Base-by-base conservation (phyloP, 179 eudicot genomes). In the Vitellaria paradoxa region DNA sequence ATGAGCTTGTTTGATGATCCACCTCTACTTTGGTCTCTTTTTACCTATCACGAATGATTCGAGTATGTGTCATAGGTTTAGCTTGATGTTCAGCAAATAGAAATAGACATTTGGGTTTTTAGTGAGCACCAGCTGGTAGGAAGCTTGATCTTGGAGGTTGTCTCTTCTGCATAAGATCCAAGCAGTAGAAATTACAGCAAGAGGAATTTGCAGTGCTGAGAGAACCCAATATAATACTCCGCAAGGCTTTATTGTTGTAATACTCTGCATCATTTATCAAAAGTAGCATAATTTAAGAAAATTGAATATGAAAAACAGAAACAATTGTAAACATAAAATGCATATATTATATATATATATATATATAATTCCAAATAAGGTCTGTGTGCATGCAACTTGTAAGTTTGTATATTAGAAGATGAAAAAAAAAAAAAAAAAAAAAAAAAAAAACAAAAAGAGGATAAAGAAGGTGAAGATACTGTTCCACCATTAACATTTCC, bases 191-290 rank as follows among this genome's bases (percentile, higher is more conserved):
- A 80, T 30, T 57, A 89, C 65, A 30, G 92, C 90, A 37, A 89
- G 85, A 64, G 90, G 92, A 49, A 89, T 68, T 81, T 87, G 92
- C 45, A 79, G 20, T 47, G 86, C 81, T 70, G 92, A 82, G 82
- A 89, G 73, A 40, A 79, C 55, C 92, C 92, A 89, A 77, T 85
- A 89, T 75, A 26, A 87, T n/a, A 76, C 73, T 78, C 92, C 90
- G 74, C 92, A 89, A 12, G 85, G 73, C 85, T 87, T 76, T 64
- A 82, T 81, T 3, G 70, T 70, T 23, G 84, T 76, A 3, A 85
- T 81, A 46, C 91, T 82, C 91, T 88, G 82, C 70, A 72, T 23
- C 56, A 65, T 68, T 64, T 53, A 49, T 21, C 18, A 47, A 13
- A 46, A 68, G 55, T 45, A 50, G 55, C 11, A 6, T 50, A 8